These are phyloP conservation scores for Pisolithus marmoratus DNA, from an alignment of 768 basidiomycete genomes.

Conservation along the genomic window DNA sequence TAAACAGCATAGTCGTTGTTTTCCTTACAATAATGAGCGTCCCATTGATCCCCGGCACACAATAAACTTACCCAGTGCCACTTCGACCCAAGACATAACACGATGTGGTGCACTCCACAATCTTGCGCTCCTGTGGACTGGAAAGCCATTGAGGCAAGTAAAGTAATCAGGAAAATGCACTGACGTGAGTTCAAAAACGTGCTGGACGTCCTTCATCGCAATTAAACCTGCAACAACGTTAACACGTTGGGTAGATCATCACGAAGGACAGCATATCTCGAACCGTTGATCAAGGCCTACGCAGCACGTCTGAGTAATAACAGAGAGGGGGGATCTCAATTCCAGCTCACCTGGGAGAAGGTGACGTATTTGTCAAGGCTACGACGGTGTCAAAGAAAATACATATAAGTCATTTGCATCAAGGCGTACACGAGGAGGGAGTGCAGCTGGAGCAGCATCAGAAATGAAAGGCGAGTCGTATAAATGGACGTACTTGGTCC, in stretches of 20 bases:
- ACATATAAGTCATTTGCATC: neutral
- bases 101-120: constrained; percentile 49
- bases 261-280: neutral
- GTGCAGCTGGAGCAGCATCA: constrained; percentile 34
- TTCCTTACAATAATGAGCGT: constrained; percentile 34
- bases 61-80: constrained; percentile 50
- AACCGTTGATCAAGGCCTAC: constrained; percentile 2
- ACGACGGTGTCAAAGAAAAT: neutral
- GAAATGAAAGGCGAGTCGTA: neutral
- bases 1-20: constrained; percentile 67
- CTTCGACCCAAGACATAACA: constrained; percentile 60
- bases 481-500: constrained; percentile 36
- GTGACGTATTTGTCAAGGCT: constrained; percentile 4
- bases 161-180: neutral
- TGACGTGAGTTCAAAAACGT: constrained; percentile 15
- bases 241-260: neutral
- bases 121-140: constrained; percentile 41
- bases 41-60: neutral
- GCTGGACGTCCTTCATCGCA: constrained; percentile 11
- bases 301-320: neutral
- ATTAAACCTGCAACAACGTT: constrained; percentile 3
- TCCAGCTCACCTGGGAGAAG: constrained; percentile 1
- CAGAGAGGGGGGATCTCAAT: neutral
- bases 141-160: neutral
- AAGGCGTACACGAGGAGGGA: constrained; percentile 42